A percentile compares a stretch with the other conserved stretches of the same genome.
These are phyloP conservation scores for Pezicula carpinea DNA, from an alignment of 2,329 filamentous ascomycete genomes.

Conservation along the genomic window DNA sequence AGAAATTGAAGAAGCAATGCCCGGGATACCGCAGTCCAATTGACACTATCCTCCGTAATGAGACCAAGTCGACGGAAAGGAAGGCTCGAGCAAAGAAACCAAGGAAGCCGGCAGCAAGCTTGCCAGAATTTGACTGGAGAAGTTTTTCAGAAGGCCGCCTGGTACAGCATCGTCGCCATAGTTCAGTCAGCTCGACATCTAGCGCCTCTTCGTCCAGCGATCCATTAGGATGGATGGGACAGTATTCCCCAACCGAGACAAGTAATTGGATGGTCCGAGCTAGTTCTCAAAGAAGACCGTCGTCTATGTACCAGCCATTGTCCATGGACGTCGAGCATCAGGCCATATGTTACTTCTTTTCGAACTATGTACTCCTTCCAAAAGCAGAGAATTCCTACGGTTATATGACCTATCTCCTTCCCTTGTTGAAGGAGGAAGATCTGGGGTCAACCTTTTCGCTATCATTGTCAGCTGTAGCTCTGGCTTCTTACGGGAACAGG, in stretches of 20 bases:
- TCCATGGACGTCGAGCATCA: conserved; percentile 44
- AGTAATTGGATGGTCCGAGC: conserved; percentile 23
- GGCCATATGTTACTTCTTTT: conserved; percentile 52
- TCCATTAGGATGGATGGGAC: neutral
- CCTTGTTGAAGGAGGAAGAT: conserved; percentile 40
- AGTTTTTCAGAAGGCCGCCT: neutral
- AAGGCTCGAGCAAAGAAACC: conserved; percentile 46
- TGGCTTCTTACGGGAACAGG: conserved; percentile 49
- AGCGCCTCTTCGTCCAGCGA: neutral
- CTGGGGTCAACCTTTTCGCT: conserved; percentile 41
- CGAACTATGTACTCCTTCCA: conserved; percentile 53
- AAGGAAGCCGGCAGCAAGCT: neutral
- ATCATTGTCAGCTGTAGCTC: conserved; percentile 52
- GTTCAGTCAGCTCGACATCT: neutral
- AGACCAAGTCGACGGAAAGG: conserved; percentile 59
- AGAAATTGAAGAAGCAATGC: conserved; percentile 54
- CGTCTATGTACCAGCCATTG: conserved; percentile 19
- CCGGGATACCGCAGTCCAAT: conserved; percentile 64
- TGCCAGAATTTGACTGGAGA: conserved; percentile 3
- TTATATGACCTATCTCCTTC: conserved; percentile 52
- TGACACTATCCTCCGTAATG: conserved; percentile 64
- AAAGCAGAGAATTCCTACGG: conserved; percentile 44
- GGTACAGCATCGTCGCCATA: neutral
- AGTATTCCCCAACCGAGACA: neutral
- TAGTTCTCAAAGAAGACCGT: conserved; percentile 6